Evolutionary conservation across 1,284 basidiomycete genomes (phyloP), one percentile per base, ranked within the genome.

Genomic region (Fistulinella staudtii): DNA sequence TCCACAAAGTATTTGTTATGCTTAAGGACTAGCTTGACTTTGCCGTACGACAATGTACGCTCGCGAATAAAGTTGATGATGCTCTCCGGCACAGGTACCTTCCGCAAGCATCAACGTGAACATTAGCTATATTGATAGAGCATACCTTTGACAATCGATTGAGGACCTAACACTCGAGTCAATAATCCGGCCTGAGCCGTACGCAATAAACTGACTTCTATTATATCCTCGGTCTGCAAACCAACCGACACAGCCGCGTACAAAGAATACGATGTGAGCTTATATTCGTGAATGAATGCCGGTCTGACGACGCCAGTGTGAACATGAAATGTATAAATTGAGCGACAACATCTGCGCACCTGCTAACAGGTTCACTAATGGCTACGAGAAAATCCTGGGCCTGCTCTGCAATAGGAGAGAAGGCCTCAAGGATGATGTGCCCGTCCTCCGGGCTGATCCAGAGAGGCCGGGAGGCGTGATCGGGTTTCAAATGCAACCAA

Each of bases 171-270:
- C 23, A 39, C 9, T 18, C 10, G 2, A 8, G 37, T 61, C 44
- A 51, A 39, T 30, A n/a, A 56, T 27, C 36, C 31, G 44, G 38
- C 23, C n/a, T 2, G 14, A 8, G 29, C 17, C 24, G 47, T 44
- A 52, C 47, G 52, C 48, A 42, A 51, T 53, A 52, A 52, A 80
- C 80, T 63, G 64, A 93, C 96, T 75, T 94, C 93, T 66, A 99
- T 97, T 58, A 99, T 99, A 65, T 99, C 94, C 61, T 95, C 87
- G 4, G 96, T 99, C 65, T 98, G 92, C 28, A 99, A 73, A 18
- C 96, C 96, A 47, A 99, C 96, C 13, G 94, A 98, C 50, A 99
- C 95, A 44, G 96, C 96, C 42, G 96, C 96, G 68, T 99, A 98
- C 22, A 99, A 76, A 20, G 94, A 97, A 67, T 98, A 96, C 36